A percentile compares a stretch with the other conserved stretches of the same genome.
phyloP scores from a whole-genome alignment of 768 basidiomycete species.

The Podaxis rugospora region DNA sequence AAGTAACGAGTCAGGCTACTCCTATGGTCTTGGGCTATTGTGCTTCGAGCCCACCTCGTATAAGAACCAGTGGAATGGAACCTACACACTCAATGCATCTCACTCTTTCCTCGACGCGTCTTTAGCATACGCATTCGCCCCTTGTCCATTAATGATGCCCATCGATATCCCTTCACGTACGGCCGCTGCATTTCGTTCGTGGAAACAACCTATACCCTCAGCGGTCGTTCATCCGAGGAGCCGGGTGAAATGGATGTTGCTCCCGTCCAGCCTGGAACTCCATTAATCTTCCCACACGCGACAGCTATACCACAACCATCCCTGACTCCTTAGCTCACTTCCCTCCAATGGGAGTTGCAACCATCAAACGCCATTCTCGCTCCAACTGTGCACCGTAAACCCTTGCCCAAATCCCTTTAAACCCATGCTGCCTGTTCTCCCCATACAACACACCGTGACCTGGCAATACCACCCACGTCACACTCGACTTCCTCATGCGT shows the following conservation, averaged over 20 bases:
- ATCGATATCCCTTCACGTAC: background rate
- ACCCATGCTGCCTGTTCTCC: background rate
- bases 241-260: background rate
- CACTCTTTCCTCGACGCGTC: background rate
- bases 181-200: background rate
- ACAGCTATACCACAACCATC: background rate
- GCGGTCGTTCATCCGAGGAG: background rate
- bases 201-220: background rate
- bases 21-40: background rate
- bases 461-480: background rate
- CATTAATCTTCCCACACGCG: background rate
- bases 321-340: background rate
- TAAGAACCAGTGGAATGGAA: background rate
- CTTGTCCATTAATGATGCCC: background rate
- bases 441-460: background rate
- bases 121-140: background rate
- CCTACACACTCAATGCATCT: background rate
- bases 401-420: background rate
- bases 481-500: background rate
- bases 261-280: background rate
- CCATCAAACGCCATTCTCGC: background rate
- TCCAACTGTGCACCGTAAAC: background rate
- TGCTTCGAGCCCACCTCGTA: background rate
- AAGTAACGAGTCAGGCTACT: background rate
- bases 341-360: background rate